These are phyloP conservation scores for Aspergillus sp. DNA, from an alignment of 2,329 filamentous ascomycete species.

Conservation along the genomic window DNA sequence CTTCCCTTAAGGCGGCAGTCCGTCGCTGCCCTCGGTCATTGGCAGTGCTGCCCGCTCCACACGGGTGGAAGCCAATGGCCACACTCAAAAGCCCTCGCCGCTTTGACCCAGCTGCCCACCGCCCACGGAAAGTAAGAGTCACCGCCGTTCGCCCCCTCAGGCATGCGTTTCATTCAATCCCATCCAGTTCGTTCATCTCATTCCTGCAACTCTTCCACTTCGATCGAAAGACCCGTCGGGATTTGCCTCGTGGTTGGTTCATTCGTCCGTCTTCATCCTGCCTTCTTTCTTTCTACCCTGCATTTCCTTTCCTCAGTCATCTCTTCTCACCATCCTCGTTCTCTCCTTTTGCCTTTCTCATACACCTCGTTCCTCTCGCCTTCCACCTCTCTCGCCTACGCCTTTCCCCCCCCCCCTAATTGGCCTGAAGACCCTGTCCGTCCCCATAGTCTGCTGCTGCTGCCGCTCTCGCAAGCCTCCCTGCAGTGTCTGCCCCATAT, in stretches of 20 bases:
- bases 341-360: not conserved
- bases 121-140: not conserved
- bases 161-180: not conserved
- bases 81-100: not conserved
- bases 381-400: not conserved
- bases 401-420: not conserved
- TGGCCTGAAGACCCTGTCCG: not conserved
- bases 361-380: not conserved
- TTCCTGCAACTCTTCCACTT: not conserved
- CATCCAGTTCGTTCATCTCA: not conserved
- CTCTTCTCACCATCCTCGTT: not conserved
- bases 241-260: not conserved
- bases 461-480: not conserved
- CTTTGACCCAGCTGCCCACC: not conserved
- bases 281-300: not conserved
- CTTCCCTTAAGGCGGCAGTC: slow-evolving; percentile 3
- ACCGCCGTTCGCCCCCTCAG: not conserved
- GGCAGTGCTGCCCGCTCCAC: not conserved
- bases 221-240: not conserved
- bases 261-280: not conserved
- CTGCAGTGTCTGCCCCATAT: not conserved
- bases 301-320: not conserved
- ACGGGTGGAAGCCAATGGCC: not conserved
- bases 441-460: not conserved
- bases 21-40: not conserved